Percentiles rank a stretch among this genome's conserved stretches.
phyloP scores from a whole-genome alignment of 345 rosid genomes.

The Lumnitzera racemosa region DNA sequence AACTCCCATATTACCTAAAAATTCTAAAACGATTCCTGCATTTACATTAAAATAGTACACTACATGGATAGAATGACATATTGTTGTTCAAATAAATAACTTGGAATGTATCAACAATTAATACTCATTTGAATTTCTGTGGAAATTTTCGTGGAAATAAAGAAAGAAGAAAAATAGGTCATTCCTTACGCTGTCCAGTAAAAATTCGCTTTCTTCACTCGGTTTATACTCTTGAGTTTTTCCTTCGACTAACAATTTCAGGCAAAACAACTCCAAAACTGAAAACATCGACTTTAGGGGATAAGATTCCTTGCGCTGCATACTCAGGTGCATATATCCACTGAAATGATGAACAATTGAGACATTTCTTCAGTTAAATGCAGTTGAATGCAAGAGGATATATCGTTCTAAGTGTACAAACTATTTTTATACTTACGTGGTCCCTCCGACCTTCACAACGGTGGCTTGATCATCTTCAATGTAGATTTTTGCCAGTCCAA shows the following conservation, averaged over 20 bases:
- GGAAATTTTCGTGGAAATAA: too few relatives aligned
- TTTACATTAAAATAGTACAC: too few relatives aligned
- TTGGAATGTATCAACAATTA: too few relatives aligned
- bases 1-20: too few relatives aligned
- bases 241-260: constrained; percentile 32
- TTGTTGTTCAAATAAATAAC: too few relatives aligned
- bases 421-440: constrained; percentile 30
- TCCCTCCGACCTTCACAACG: constrained; percentile 27
- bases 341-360: not conserved
- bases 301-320: constrained; percentile 32
- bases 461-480: too few relatives aligned
- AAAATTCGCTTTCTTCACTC: too few relatives aligned
- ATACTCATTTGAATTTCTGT: too few relatives aligned
- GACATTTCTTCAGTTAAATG: not conserved
- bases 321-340: constrained; percentile 41
- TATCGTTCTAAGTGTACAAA: constrained; percentile 30
- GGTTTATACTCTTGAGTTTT: not conserved
- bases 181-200: too few relatives aligned
- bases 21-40: too few relatives aligned
- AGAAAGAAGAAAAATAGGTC: too few relatives aligned
- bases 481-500: constrained; percentile 29
- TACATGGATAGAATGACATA: too few relatives aligned
- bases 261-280: constrained; percentile 34
- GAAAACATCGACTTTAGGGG: constrained; percentile 33
- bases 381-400: not conserved